Base-by-base conservation (phyloP, 805 yeast species). In the Saccharomycopsis babjevae region DNA sequence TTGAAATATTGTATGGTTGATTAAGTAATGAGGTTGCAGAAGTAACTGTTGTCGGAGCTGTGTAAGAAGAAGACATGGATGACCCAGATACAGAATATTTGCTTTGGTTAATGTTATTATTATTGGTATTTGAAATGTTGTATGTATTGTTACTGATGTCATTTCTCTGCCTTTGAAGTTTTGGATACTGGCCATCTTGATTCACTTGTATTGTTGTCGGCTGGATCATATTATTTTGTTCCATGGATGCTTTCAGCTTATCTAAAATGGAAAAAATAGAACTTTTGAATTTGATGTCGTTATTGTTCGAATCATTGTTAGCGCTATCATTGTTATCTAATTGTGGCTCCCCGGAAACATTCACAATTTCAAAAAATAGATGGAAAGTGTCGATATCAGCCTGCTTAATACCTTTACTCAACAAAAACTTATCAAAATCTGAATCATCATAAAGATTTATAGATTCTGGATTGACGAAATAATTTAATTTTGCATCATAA, bases 351-450 rank as follows among this genome's bases (percentile, higher is more conserved):
- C 25, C 46, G 30, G 42, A 20, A 25, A 20, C 54, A 16, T 57
- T 57, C 3, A 28, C 54, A 34, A 59, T 58, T 3, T 58, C 62
- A 57, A 63, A 63, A 32, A 63, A 63, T 30, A 57, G 50, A 32
- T 57, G 57, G 42, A 61, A 63, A 10, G 46, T 58, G 30, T 58
- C 60, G 39, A 63, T 59, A 30, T 50, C 59, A 10, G 30, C 18
- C 39, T 61, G 57, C 20, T 50, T 52, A 13, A 63, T 50, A 15
- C 63, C 63, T 34, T 59, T 63, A 13, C 34, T 40, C 20, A 50
- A 36, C 34, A 63, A 56, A 57, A 56, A 63, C 18, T 36, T 39
- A 36, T 57, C 54, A 46, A 60, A 57, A 22, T 57, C 57, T n/a
- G 50, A 38, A 50, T 59, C 61, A 40, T 38, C 36, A 22, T 36